Percentiles rank a stretch among this genome's conserved stretches.
Evolutionary conservation across 2,329 filamentous ascomycete genomes (phyloP).

Genomic region (Epichloe hybrida): DNA sequence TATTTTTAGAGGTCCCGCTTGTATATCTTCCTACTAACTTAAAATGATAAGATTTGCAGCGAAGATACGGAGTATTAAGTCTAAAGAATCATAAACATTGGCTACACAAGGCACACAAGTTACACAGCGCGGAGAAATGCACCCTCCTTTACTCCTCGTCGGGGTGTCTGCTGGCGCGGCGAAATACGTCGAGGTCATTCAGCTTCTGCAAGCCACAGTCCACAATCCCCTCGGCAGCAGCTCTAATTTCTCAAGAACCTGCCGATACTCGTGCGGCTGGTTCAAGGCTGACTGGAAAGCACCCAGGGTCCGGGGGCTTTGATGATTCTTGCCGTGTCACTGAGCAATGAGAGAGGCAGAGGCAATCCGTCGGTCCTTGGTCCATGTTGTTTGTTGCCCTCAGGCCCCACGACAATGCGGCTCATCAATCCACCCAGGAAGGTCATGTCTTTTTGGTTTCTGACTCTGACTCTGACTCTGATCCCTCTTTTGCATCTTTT

Average conservation of each 20-base stretch:
- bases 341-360: no score
- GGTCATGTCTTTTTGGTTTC: neutral
- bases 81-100: no score
- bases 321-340: neutral
- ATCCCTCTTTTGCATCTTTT: neutral
- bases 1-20: no score
- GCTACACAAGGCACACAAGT: no score
- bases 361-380: neutral
- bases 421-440: neutral
- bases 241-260: neutral
- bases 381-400: no score
- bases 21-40: no score
- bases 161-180: neutral
- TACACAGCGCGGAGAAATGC: neutral
- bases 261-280: constrained; percentile 10
- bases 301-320: neutral
- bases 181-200: constrained; percentile 10
- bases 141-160: neutral
- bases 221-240: neutral
- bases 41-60: no score
- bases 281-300: neutral
- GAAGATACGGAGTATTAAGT: no score
- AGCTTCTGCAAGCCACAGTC: constrained; percentile 23
- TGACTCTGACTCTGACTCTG: neutral
- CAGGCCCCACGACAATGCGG: neutral